A percentile compares a stretch with the other conserved stretches of the same genome.
These are phyloP conservation scores for Thalassiosira sp. DNA, from an alignment of 352 stramenopile species.

Conservation along the genomic window DNA sequence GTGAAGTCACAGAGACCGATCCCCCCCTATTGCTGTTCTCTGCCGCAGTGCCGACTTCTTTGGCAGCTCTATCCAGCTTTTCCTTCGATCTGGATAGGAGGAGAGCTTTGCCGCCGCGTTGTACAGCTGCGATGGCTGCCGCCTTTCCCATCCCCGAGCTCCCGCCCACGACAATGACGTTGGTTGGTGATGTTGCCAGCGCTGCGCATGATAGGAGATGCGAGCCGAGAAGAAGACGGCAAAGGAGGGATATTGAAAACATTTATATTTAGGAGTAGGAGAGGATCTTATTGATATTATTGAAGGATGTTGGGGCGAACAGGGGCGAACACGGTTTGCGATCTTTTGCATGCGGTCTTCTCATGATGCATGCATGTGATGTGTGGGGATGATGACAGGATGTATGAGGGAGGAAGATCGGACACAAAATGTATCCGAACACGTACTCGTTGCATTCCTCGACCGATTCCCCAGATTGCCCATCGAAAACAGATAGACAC, in stretches of 20 bases:
- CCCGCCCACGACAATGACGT: constrained; percentile 58
- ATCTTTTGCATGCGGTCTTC: no score
- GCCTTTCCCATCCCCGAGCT: constrained; percentile 71
- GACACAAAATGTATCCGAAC: background rate
- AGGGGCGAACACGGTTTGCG: no score
- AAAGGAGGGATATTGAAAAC: no score
- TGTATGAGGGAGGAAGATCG: no score
- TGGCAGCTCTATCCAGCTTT: constrained; percentile 47
- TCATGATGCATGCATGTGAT: no score
- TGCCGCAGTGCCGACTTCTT: constrained; percentile 27
- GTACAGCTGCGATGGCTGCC: constrained; percentile 45
- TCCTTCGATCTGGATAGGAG: constrained; percentile 52
- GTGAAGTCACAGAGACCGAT: background rate
- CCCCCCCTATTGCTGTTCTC: background rate
- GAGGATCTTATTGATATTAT: no score
- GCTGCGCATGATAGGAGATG: background rate
- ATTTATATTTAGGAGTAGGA: no score
- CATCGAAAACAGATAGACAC: no score
- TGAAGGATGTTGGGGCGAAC: no score
- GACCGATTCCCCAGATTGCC: no score
- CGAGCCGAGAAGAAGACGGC: background rate
- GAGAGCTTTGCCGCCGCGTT: constrained; percentile 48
- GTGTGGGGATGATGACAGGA: no score
- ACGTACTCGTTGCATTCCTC: background rate
- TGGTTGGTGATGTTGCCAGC: background rate